phyloP scores from a whole-genome alignment of 2,329 filamentous ascomycete species.

The Fusarium oligoseptatum region DNA sequence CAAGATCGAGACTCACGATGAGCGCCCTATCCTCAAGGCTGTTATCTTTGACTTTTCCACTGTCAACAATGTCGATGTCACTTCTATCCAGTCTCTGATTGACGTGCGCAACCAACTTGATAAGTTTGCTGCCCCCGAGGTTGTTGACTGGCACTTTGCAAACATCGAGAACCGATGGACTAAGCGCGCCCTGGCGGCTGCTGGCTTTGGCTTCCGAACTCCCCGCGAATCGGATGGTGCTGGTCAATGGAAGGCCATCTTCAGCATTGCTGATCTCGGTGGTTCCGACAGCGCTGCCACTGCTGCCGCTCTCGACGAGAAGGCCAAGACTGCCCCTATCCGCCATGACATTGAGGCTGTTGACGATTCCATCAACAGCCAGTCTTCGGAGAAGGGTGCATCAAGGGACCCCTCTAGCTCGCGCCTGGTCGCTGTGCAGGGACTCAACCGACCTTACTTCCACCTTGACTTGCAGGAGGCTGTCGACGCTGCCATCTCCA shows the following conservation, averaged over 20 bases:
- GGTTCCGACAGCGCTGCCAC: slow-evolving; percentile 73
- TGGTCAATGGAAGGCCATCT: slow-evolving; percentile 78
- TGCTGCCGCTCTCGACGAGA: slow-evolving; percentile 73
- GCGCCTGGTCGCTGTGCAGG: slow-evolving; percentile 56
- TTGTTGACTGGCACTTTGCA: slow-evolving; percentile 65
- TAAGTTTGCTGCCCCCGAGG: slow-evolving; percentile 60
- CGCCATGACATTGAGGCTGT: slow-evolving; percentile 48
- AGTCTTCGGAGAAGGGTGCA: slow-evolving; percentile 46
- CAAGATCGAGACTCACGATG: slow-evolving; percentile 47
- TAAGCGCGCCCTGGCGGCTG: slow-evolving; percentile 66
- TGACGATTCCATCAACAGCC: slow-evolving; percentile 41
- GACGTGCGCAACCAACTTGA: slow-evolving; percentile 68
- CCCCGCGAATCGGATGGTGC: slow-evolving; percentile 45
- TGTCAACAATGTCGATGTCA: slow-evolving; percentile 69
- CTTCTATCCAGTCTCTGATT: slow-evolving; percentile 65
- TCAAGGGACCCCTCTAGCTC: slow-evolving; percentile 46
- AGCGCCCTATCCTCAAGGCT: slow-evolving; percentile 66
- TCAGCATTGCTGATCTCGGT: slow-evolving; percentile 90
- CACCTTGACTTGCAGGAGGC: slow-evolving; percentile 65
- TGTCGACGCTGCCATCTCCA: slow-evolving; percentile 58
- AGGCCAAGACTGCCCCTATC: slow-evolving; percentile 46
- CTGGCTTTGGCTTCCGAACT: slow-evolving; percentile 64
- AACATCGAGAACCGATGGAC: slow-evolving; percentile 68
- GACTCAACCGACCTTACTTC: slow-evolving; percentile 65
- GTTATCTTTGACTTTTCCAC: slow-evolving; percentile 68